Percentiles rank a stretch among this genome's conserved stretches.
phyloP scores from a whole-genome alignment of 192 early-diverging fungal genomes.

The Coemansia sp. region DNA sequence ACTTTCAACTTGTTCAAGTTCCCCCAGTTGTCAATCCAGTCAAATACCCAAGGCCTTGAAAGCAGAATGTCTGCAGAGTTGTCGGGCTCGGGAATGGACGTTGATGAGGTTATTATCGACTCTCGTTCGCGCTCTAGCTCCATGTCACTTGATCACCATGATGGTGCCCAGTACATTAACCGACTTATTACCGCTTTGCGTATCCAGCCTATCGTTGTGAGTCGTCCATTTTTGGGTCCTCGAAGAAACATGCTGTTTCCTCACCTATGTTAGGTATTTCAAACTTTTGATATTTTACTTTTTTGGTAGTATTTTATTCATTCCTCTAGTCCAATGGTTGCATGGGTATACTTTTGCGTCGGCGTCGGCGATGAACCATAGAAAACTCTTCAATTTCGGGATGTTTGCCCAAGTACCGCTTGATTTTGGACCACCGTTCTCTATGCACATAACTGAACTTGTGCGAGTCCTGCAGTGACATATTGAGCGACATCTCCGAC shows the following conservation, averaged over 20 bases:
- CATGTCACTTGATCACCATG: slow-evolving; percentile 10
- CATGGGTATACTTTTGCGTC: slow-evolving; percentile 2
- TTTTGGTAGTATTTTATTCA: not conserved
- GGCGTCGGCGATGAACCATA: not conserved
- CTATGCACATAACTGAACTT: slow-evolving; percentile 36
- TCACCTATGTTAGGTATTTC: slow-evolving; percentile 23
- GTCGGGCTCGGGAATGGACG: slow-evolving; percentile 24
- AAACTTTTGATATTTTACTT: not conserved
- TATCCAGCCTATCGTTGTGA: slow-evolving; percentile 41
- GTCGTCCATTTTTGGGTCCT: slow-evolving; percentile 41
- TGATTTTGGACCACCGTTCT: slow-evolving; percentile 38
- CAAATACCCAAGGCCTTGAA: not conserved
- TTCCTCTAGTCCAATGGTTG: not conserved
- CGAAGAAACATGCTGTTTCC: slow-evolving; percentile 34
- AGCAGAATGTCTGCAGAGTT: slow-evolving; percentile 5
- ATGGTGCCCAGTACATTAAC: slow-evolving; percentile 21
- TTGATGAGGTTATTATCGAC: slow-evolving; percentile 24
- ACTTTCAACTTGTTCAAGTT: not conserved
- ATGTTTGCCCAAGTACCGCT: slow-evolving; percentile 36
- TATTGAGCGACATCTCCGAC: slow-evolving; percentile 36
- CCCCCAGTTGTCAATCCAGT: not conserved
- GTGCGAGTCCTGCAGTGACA: slow-evolving; percentile 39
- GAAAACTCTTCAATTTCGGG: slow-evolving; percentile 40
- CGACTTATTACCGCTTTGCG: slow-evolving; percentile 33
- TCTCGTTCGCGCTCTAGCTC: slow-evolving; percentile 33